Evolutionary conservation across 331 rosid species (phyloP).

Genomic region (Rosa hybrid): DNA sequence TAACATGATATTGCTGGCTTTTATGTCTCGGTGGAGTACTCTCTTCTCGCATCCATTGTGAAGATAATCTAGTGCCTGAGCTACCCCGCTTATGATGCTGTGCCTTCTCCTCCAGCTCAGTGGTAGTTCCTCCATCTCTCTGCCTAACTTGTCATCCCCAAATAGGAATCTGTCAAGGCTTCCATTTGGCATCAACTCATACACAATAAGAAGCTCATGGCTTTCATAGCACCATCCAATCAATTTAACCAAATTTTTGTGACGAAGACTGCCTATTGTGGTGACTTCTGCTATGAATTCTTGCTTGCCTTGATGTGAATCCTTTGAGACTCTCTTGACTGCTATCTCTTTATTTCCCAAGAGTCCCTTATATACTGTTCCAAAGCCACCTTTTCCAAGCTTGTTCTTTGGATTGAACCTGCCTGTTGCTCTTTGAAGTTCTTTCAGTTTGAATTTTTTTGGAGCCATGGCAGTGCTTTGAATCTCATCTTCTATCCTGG

Average conservation of each 20-base stretch:
- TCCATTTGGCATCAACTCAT: constrained; percentile 77
- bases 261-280: constrained; percentile 72
- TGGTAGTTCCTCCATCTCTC: constrained; percentile 5
- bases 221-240: constrained; percentile 80
- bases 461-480: constrained; percentile 52
- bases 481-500: constrained; percentile 59
- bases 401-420: constrained; percentile 57
- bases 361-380: constrained; percentile 58
- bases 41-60: constrained; percentile 64
- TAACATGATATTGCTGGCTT: constrained; percentile 74
- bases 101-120: constrained; percentile 55
- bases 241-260: constrained; percentile 68
- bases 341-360: constrained; percentile 54
- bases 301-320: constrained; percentile 71
- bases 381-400: constrained; percentile 82
- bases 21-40: constrained; percentile 77
- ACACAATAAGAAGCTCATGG: constrained; percentile 63
- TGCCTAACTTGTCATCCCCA: constrained; percentile 14
- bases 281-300: constrained; percentile 80
- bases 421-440: constrained; percentile 52
- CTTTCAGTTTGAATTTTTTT: constrained; percentile 44
- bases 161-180: constrained; percentile 67
- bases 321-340: constrained; percentile 58
- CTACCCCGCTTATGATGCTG: constrained; percentile 54
- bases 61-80: constrained; percentile 74